Percentiles rank a stretch among this genome's conserved stretches.
phyloP scores from a whole-genome alignment of 2,329 filamentous ascomycete species.

The Alternaria tenuissima region DNA sequence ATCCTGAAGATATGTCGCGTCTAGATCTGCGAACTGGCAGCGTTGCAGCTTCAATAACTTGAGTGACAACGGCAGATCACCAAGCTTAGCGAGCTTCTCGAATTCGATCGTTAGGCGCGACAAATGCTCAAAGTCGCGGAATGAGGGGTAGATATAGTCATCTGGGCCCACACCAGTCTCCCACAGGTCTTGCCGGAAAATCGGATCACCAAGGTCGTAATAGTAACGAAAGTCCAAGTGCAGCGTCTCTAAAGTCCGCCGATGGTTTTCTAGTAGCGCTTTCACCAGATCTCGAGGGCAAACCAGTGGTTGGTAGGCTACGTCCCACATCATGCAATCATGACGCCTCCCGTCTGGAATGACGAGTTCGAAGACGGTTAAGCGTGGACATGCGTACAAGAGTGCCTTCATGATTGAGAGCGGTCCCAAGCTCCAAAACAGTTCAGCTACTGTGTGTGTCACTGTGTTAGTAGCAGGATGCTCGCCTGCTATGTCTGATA shows the following conservation, averaged over 20 bases:
- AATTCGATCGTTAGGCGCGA: constrained; percentile 6
- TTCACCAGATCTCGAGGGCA: constrained; percentile 6
- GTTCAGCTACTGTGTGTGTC: background rate
- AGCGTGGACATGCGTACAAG: background rate
- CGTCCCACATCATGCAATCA: background rate
- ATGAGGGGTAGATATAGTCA: background rate
- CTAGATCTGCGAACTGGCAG: background rate
- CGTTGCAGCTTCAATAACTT: background rate
- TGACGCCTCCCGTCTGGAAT: background rate
- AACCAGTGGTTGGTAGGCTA: constrained; percentile 4
- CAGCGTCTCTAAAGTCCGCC: background rate
- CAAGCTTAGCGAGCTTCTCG: background rate
- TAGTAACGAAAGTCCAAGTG: background rate
- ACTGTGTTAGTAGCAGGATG: background rate
- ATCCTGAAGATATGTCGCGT: background rate
- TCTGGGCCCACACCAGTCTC: background rate
- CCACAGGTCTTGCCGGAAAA: background rate
- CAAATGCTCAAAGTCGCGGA: constrained; percentile 1
- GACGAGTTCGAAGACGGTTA: background rate
- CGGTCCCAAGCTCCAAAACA: constrained; percentile 10
- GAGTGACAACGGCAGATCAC: constrained; percentile 1
- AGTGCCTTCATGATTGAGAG: constrained; percentile 2
- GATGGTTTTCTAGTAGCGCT: constrained; percentile 9
- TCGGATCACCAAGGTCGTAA: background rate
- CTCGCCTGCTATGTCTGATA: background rate